Base-by-base conservation (phyloP, 2,329 filamentous ascomycete genomes). In the Fusarium caatingaense region DNA sequence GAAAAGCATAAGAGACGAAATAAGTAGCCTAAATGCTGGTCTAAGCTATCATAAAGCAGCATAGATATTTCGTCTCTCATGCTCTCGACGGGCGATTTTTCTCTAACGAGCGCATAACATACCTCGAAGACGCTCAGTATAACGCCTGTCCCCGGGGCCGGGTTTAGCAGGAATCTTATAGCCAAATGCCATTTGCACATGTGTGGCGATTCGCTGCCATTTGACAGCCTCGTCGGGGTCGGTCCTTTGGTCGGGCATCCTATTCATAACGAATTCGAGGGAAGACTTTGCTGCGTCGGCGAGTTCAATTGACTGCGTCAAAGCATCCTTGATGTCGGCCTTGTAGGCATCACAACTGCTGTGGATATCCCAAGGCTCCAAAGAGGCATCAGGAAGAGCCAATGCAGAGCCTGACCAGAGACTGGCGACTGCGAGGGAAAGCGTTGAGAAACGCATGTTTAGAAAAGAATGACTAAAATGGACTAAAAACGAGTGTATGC, bases 401-500 rank as follows among this genome's bases (percentile, higher is more conserved):
- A 64, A 8, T 2, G 20, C 59, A 32, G 59, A 64, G 20, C 44
- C 34, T n/a, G 44, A 27, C 44, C 4, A 54, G 6, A 23, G 55
- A 18, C 32, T 6, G 34, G 21, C n/a, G 2, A 11, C 46, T n/a
- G 11, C 41, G 3, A 15, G n/a, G 4, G 21, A 51, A 10, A 51
- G 13, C 2, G 49, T 8, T 11, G 56, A 64, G 3, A 64, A 15
- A 56, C 49, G 61, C 61, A 64, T 64, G 0, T 3, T 21, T 1
- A 32, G 12, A 28, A 57, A 61, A 46, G 8, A 9, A 42, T 10
- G 37, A 32, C 27, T 21, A 21, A 57, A 45, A 44, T 12, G 32
- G 57, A 61, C 13, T 47, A 53, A 56, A 21, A 64, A 64, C 12
- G 61, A 64, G 44, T 41, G 58, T 20, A 49, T 32, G 56, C 34